These are phyloP conservation scores for Termitomyces sp. DNA, from an alignment of 768 basidiomycete species.

Conservation along the genomic window DNA sequence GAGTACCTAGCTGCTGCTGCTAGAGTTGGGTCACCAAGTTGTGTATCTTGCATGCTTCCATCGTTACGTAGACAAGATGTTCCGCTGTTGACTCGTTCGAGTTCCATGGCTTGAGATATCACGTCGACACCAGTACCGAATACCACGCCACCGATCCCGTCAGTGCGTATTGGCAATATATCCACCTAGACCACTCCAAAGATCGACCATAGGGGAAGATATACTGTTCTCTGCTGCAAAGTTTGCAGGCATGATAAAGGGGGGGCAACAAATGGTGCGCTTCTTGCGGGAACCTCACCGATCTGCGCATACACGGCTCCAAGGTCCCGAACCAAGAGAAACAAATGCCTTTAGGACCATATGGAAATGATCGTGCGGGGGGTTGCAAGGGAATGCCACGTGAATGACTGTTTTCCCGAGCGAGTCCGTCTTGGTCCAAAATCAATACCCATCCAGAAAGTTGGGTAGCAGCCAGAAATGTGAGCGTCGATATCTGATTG, in stretches of 20 bases:
- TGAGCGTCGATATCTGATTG: constrained; percentile 15
- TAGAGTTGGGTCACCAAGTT: background rate
- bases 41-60: background rate
- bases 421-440: constrained; percentile 44
- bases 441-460: constrained; percentile 48
- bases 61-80: background rate
- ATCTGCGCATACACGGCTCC: constrained; percentile 24
- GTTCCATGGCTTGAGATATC: background rate
- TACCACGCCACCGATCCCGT: constrained; percentile 36
- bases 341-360: constrained; percentile 37
- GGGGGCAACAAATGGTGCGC: constrained; percentile 57
- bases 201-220: constrained; percentile 21
- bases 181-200: constrained; percentile 25
- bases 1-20: background rate
- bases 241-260: constrained; percentile 46
- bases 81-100: background rate
- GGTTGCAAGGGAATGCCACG: constrained; percentile 40
- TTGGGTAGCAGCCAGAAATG: constrained; percentile 27
- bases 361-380: constrained; percentile 28
- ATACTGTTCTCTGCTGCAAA: constrained; percentile 15
- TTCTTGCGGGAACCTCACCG: constrained; percentile 24
- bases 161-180: constrained; percentile 21
- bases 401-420: constrained; percentile 25
- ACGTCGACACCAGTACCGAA: constrained; percentile 7
- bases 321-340: constrained; percentile 20